Evolutionary conservation across 257 asterid genomes (phyloP).

Genomic region (Capsicum baccatum): DNA sequence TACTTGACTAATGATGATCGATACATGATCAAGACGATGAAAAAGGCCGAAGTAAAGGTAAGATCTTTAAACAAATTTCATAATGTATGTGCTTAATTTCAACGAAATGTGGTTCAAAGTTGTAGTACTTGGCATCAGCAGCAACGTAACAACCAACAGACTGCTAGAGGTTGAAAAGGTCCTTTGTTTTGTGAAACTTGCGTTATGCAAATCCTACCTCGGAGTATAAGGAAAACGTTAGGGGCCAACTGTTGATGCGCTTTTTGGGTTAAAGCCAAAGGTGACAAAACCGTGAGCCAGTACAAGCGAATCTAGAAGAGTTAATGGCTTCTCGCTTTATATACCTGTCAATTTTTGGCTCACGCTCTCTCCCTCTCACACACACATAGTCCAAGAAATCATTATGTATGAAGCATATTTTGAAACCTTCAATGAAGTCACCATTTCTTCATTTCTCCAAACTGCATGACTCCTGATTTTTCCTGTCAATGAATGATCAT

Average conservation of each 20-base stretch:
- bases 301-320: neutral
- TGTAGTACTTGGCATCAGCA: neutral
- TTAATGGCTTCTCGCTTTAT: neutral
- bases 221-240: neutral
- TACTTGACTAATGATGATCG: conserved; percentile 93
- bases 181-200: too few species aligned
- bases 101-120: neutral
- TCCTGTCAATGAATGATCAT: conserved; percentile 7
- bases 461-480: conserved; percentile 4
- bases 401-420: neutral
- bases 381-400: neutral
- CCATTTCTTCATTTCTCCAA: neutral
- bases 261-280: neutral
- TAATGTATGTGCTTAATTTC: neutral
- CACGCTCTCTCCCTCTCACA: too few species aligned
- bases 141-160: neutral
- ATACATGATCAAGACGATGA: conserved; percentile 98
- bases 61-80: conserved; percentile 29
- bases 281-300: neutral
- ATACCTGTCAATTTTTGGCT: neutral
- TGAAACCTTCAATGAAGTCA: neutral
- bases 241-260: neutral
- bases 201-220: neutral
- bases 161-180: neutral
- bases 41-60: conserved; percentile 95